Conservation (phyloP, 75 land plant species). For the Picea glauca region DNA sequence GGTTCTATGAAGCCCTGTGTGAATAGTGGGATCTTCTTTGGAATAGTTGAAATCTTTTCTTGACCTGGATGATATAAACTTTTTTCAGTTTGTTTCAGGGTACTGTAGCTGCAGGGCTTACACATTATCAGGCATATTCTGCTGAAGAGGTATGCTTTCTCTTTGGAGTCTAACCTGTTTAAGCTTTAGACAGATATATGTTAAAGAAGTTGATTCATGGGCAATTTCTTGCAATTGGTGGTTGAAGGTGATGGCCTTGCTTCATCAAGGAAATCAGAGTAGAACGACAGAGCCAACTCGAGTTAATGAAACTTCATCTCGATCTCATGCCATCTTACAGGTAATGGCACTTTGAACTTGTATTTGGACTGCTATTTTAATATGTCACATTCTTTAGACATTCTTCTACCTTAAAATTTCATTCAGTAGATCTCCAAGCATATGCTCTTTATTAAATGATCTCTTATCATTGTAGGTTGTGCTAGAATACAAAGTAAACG, state of each 20-base stretch:
- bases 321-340: conserved; percentile 31
- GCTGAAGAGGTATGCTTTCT: conserved; percentile 20
- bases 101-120: conserved; percentile 18
- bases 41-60: background rate
- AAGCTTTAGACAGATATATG: background rate
- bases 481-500: conserved; percentile 11
- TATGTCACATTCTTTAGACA: background rate
- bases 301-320: conserved; percentile 30
- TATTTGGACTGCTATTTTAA: background rate
- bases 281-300: conserved; percentile 24
- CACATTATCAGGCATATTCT: conserved; percentile 12
- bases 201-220: too few relatives aligned
- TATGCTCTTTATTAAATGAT: background rate
- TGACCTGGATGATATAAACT: background rate
- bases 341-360: conserved; percentile 7
- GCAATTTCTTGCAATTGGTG: background rate
- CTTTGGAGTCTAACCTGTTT: background rate
- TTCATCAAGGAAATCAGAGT: conserved; percentile 21
- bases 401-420: background rate
- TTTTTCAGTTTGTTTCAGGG: conserved; percentile 14
- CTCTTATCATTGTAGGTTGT: conserved; percentile 12
- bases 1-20: background rate
- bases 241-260: conserved; percentile 26
- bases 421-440: background rate
- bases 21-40: background rate